These are phyloP conservation scores for Malassezia restricta DNA, from an alignment of 1,284 basidiomycete genomes.

Conservation along the genomic window DNA sequence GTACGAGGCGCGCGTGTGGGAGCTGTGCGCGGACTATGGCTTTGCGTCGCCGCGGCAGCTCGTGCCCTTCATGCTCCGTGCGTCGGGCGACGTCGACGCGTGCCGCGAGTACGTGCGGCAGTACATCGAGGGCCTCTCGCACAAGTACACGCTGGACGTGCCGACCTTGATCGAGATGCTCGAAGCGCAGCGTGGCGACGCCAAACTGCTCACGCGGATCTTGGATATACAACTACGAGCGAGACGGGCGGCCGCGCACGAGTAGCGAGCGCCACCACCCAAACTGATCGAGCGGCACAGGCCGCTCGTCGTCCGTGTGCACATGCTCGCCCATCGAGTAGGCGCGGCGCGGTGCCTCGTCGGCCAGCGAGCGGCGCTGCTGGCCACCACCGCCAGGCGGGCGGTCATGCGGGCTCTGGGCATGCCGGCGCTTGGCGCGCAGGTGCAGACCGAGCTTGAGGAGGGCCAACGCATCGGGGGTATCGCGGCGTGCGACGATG, in stretches of 20 bases:
- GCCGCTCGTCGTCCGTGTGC: not conserved
- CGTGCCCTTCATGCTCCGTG: conserved; percentile 3
- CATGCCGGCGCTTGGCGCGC: conserved; percentile 11
- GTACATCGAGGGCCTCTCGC: conserved; percentile 2
- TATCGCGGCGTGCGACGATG: conserved; percentile 23
- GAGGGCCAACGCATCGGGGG: conserved; percentile 12
- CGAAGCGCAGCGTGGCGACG: conserved; percentile 3
- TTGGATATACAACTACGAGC: conserved; percentile 8
- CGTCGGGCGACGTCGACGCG: not conserved
- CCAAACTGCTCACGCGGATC: conserved; percentile 2
- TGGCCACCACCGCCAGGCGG: not conserved
- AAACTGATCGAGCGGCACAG: conserved; percentile 1
- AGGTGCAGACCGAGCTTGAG: conserved; percentile 12
- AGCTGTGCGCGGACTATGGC: conserved; percentile 12
- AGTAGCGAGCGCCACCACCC: conserved; percentile 12
- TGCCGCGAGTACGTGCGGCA: conserved; percentile 1
- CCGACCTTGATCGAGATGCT: conserved; percentile 5
- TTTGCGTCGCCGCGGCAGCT: conserved; percentile 13
- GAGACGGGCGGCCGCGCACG: not conserved
- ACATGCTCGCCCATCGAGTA: conserved; percentile 4
- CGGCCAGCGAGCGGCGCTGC: not conserved
- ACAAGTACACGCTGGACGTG: conserved; percentile 2
- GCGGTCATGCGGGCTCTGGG: not conserved
- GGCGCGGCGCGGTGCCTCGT: conserved; percentile 1
- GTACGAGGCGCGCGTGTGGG: conserved; percentile 15